These are phyloP conservation scores for Cerioporus squamosus DNA, from an alignment of 1,284 basidiomycete species.

Conservation along the genomic window DNA sequence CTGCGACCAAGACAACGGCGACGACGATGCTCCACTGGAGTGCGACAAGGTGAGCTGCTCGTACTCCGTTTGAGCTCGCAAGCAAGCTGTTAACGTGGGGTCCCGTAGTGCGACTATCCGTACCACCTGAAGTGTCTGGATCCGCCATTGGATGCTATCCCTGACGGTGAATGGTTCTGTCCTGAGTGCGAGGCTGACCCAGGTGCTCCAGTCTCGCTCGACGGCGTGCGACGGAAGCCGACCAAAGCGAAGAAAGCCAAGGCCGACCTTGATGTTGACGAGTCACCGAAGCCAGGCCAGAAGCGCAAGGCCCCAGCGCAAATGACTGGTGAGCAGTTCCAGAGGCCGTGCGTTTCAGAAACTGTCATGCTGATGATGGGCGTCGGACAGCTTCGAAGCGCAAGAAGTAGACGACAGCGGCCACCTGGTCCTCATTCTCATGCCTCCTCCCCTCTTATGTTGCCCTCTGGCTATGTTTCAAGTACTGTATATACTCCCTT, in stretches of 20 bases:
- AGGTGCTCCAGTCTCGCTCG: conserved; percentile 37
- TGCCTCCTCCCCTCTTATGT: background rate
- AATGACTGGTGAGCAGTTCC: conserved; percentile 14
- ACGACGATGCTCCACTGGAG: conserved; percentile 71
- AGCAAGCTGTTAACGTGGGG: background rate
- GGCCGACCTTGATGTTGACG: conserved; percentile 20
- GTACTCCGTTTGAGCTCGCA: too few relatives aligned
- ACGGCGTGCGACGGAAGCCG: conserved; percentile 29
- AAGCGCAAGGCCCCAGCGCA: conserved; percentile 39
- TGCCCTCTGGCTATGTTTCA: background rate
- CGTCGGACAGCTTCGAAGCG: conserved; percentile 31
- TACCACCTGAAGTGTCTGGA: conserved; percentile 85
- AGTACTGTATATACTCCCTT: background rate
- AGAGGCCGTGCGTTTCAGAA: background rate
- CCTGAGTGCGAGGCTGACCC: conserved; percentile 58
- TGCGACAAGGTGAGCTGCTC: conserved; percentile 78
- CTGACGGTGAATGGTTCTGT: conserved; percentile 95
- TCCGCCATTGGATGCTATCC: conserved; percentile 78
- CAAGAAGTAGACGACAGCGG: conserved; percentile 30
- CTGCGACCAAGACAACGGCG: conserved; percentile 71
- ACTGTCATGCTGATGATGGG: background rate
- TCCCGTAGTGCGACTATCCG: conserved; percentile 80
- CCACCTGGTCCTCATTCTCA: too few relatives aligned
- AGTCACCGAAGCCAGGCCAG: conserved; percentile 29
- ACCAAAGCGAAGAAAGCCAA: conserved; percentile 13